Conservation (phyloP, 495 filamentous ascomycete species). For the Lasiosphaeriaceae sp. region DNA sequence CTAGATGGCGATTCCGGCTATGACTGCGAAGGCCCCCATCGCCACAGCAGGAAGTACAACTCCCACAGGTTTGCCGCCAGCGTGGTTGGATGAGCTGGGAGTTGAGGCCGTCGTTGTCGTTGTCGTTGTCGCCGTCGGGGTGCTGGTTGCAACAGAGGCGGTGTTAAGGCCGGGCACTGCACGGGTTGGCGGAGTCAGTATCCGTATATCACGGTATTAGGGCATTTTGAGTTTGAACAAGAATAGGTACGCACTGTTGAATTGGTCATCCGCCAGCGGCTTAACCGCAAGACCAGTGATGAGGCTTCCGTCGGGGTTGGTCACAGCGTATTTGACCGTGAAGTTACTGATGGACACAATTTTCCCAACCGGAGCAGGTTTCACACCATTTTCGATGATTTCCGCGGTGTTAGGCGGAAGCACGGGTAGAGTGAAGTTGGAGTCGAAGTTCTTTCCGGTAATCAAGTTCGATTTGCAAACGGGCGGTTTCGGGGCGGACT, state of each 20-base stretch:
- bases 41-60: slow-evolving; percentile 14
- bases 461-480: slow-evolving; percentile 63
- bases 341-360: slow-evolving; percentile 40
- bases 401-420: slow-evolving; percentile 39
- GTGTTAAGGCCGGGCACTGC: slow-evolving; percentile 24
- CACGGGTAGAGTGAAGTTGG: slow-evolving; percentile 69
- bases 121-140: not conserved
- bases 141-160: not conserved
- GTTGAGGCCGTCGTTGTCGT: not conserved
- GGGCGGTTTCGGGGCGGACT: slow-evolving; percentile 48
- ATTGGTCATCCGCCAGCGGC: slow-evolving; percentile 36
- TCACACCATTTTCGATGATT: slow-evolving; percentile 54
- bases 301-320: slow-evolving; percentile 34
- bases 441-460: slow-evolving; percentile 57
- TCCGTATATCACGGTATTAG: not conserved
- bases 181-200: not conserved
- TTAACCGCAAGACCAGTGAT: slow-evolving; percentile 38
- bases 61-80: slow-evolving; percentile 8
- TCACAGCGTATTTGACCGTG: slow-evolving; percentile 36
- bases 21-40: slow-evolving; percentile 24
- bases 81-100: slow-evolving; percentile 13
- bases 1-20: slow-evolving; percentile 22
- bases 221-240: not conserved
- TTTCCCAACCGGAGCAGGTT: slow-evolving; percentile 35
- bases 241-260: slow-evolving; percentile 29